These are phyloP conservation scores for Penicillium glabrum DNA, from an alignment of 2,329 filamentous ascomycete species.

Conservation along the genomic window DNA sequence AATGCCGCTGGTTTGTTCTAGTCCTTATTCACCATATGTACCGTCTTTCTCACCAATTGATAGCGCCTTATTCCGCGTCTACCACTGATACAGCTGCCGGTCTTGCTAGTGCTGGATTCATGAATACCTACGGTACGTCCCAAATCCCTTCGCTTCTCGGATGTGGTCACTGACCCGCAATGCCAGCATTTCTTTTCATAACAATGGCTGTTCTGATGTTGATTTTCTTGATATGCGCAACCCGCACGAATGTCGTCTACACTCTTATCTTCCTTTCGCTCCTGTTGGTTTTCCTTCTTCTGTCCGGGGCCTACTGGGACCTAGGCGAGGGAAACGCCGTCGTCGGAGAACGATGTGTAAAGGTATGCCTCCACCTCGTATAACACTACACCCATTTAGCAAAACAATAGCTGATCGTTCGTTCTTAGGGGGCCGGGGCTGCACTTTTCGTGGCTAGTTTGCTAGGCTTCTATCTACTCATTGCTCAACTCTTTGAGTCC, in stretches of 20 bases:
- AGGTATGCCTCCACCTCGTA: too few relatives aligned
- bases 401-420: too few relatives aligned
- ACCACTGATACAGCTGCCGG: slow-evolving; percentile 5
- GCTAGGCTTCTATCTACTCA: too few relatives aligned
- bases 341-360: too few relatives aligned
- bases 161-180: not conserved
- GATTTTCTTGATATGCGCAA: slow-evolving; percentile 67
- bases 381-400: too few relatives aligned
- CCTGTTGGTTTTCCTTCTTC: slow-evolving; percentile 58
- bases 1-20: slow-evolving; percentile 42
- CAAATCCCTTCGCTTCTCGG: too few relatives aligned
- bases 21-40: slow-evolving; percentile 20
- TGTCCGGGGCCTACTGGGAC: slow-evolving; percentile 61
- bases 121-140: slow-evolving; percentile 25
- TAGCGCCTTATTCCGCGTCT: too few relatives aligned
- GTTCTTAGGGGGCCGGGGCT: too few relatives aligned
- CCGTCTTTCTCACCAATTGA: slow-evolving; percentile 1
- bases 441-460: too few relatives aligned
- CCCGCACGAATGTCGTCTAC: slow-evolving; percentile 68
- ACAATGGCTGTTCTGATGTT: slow-evolving; percentile 31
- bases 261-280: slow-evolving; percentile 67
- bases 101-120: slow-evolving; percentile 19
- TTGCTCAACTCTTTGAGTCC: too few relatives aligned
- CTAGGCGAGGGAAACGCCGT: too few relatives aligned
- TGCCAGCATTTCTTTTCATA: slow-evolving; percentile 54